Base-by-base conservation (phyloP, 2,329 filamentous ascomycete genomes). In the Curvularia hawaiiensis region DNA sequence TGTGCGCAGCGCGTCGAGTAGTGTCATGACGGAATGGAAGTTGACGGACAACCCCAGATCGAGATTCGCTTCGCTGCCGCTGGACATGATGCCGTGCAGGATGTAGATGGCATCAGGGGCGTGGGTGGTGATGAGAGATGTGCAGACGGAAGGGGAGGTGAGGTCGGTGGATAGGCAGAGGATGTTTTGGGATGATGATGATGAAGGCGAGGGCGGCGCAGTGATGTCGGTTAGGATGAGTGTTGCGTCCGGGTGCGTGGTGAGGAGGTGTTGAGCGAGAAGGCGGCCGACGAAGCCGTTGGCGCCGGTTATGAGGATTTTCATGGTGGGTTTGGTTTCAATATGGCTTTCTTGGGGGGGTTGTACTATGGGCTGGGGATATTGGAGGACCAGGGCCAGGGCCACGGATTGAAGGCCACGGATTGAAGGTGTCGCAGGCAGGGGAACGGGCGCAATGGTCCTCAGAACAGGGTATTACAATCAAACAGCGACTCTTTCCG, bases 21-120 rank as follows among this genome's bases (percentile, higher is more conserved):
- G 66, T 40, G 77, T 75, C 24, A 84, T 80, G 12, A 85, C 84
- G 40, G 83, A 84, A 62, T 88, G 83, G 48, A 88, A 79, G 70
- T 89, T 88, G 50, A 88, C 85, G 40, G 77, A 78, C 59, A 87
- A 78, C 2, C 84, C 85, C 1, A 87, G 77, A 50, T 85, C 83
- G 61, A 84, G 85, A 73, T 88, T 81, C 41, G 83, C 83, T 73
- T 88, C 86, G 16, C 85, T 83, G 6, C 85, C 85, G 12, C 83
- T 82, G 0, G 85, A 88, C 86, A 89, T 88, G 78, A 88, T 87
- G 60, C 86, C 86, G 73, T 89, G 86, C 71, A 89, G 84, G 65
- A 87, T 78, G 75, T 86, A 88, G 14, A 75, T 65, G 4, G 68
- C 72, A 65, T 74, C 72, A 7, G 72, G 73, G n/a, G 56, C 14